Evolutionary conservation across 176 grass and related monocot genomes (phyloP), one percentile per base, ranked within the genome.

Genomic region (Pontederia paniculata): DNA sequence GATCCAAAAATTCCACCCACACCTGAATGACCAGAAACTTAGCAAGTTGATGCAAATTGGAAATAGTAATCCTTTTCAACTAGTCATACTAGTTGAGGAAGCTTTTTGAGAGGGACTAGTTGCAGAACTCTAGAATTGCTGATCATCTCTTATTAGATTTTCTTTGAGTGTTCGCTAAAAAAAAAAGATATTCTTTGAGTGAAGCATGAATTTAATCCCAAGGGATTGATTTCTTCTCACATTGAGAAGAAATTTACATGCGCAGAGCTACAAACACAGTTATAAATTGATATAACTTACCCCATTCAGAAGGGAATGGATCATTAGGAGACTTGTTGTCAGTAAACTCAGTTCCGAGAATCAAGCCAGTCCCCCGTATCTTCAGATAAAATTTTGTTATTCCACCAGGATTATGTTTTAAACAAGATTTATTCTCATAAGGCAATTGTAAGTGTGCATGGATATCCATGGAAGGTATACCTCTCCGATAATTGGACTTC

Each of bases 401-500:
- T n/a, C n/a, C n/a, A n/a, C n/a, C n/a, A n/a, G n/a, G n/a, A n/a
- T n/a, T n/a, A n/a, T n/a, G n/a, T n/a, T n/a, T n/a, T n/a, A n/a
- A n/a, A n/a, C n/a, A n/a, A 37, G 28, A 37, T 37, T 37, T 37
- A 37, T 37, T 37, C 5, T 6, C 3, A 20, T 9, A 52, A 21
- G 54, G 50, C 16, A 15, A 51, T 22, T 17, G 2, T 58, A 23
- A 13, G 10, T 31, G 4, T 25, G 9, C 2, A 17, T 8, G 23
- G 9, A 45, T 44, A 5, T 9, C 18, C 8, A 45, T 44, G 15
- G n/a, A 50, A 22, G 9, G 20, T 48, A 21, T 79, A 97, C 93
- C 83, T 98, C 93, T 22, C 93, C 93, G 9, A 98, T 66, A 65
- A 98, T 91, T 17, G 86, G 86, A 62, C 93, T 98, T 31, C 62